Base-by-base conservation (phyloP, 78 protist genomes). In the Dictyostelium brefeldianum region DNA sequence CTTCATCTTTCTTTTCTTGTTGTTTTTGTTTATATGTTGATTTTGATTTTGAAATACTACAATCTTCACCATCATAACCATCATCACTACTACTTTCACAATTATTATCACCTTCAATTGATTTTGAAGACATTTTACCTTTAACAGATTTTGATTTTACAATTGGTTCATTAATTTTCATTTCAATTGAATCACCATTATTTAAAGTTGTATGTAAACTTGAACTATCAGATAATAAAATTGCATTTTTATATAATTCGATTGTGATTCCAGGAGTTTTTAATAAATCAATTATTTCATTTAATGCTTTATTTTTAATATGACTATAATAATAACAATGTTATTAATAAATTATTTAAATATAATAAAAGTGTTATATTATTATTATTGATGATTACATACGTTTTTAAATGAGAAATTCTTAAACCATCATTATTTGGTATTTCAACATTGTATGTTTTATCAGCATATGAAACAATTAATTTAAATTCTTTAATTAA, bases 381-480 rank as follows among this genome's bases (percentile, higher is more conserved):
- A 53, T 53, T 53, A 12, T 11, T 53, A n/a, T n/a, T n/a, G n/a
- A n/a, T n/a, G 17, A n/a, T 22, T 15, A 67, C 43, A 12, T 84
- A 59, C 77, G 20, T 47, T 15, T 51, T 64, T 27, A 87, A 65
- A 87, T 47, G 77, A 6, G 11, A 27, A 5, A 87, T 50, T 31
- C 59, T 74, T 46, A 87, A 51, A 51, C 93, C 93, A 31, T 70
- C 78, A 51, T 87, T 87, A n/a, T 87, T 87, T 87, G 93, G 93
- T 9, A 87, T 25, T 10, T 14, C 11, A 27, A 87, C 54, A 2
- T 2, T n/a, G 64, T 77, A 78, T 78, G 53, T 51, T 29, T 75
- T 87, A n/a, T 53, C 71, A 10, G 48, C 8, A 51, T 64, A 65
- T 11, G 25, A 1, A 20, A 87, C 22, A 14, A 27, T 17, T 9